These are phyloP conservation scores for Septoria linicola DNA, from an alignment of 2,329 filamentous ascomycete species.

Conservation along the genomic window DNA sequence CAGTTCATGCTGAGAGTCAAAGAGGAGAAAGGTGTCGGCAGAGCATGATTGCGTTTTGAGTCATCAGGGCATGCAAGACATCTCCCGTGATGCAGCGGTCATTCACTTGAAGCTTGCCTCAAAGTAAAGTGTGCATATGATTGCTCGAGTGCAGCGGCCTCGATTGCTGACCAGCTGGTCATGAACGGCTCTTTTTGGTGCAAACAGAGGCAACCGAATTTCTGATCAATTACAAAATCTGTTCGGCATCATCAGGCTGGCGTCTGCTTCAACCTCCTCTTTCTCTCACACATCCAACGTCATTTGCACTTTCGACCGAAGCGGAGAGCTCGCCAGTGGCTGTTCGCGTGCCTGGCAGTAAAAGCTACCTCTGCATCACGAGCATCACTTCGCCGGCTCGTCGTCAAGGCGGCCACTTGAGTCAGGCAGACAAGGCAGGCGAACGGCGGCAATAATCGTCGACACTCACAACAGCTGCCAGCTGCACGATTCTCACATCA, in stretches of 20 bases:
- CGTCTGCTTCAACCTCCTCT: no score
- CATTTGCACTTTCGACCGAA: background rate
- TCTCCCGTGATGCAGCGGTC: constrained; percentile 6
- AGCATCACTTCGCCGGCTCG: background rate
- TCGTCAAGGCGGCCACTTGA: no score
- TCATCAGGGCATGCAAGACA: constrained; percentile 8
- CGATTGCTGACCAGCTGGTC: background rate
- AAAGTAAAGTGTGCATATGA: constrained; percentile 3
- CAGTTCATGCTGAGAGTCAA: no score
- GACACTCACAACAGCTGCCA: background rate
- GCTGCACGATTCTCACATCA: background rate
- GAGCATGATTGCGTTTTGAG: background rate
- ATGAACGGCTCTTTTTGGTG: no score
- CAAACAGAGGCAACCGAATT: background rate
- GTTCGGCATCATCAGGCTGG: no score
- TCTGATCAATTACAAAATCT: no score
- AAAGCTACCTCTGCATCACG: constrained; percentile 3
- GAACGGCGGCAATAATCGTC: background rate
- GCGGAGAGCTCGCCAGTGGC: constrained; percentile 2
- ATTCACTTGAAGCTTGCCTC: background rate
- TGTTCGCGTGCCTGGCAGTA: constrained; percentile 4
- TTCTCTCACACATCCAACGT: background rate
- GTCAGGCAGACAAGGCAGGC: no score
- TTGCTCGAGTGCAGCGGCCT: background rate
- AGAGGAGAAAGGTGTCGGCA: background rate